These are phyloP conservation scores for Pyricularia pennisetigena DNA, from an alignment of 2,329 filamentous ascomycete genomes.

Conservation along the genomic window DNA sequence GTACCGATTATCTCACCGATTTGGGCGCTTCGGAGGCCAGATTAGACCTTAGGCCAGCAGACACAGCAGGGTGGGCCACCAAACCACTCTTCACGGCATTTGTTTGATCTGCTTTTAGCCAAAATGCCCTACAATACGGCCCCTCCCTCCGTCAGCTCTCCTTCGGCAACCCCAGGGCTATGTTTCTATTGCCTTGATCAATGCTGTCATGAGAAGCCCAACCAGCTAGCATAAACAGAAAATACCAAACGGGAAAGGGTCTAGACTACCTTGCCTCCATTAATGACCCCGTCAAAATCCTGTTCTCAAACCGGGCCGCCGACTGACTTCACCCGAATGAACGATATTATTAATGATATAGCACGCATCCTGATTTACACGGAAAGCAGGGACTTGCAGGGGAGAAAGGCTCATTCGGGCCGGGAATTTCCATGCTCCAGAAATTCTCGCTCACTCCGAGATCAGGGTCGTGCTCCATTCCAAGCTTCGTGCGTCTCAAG, in stretches of 20 bases:
- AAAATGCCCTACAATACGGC: not conserved
- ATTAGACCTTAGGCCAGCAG: not conserved
- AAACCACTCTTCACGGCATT: not conserved
- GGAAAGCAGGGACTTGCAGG: not conserved
- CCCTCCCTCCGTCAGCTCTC: not conserved
- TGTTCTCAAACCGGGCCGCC: not conserved
- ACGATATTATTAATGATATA: not conserved
- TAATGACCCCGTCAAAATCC: not conserved
- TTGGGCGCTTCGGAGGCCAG: not conserved
- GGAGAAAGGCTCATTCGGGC: not conserved
- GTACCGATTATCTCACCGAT: not conserved
- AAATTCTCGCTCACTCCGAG: not conserved
- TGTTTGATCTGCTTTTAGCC: constrained; percentile 1
- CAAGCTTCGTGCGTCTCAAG: not conserved
- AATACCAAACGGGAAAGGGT: not conserved
- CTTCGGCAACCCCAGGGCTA: not conserved
- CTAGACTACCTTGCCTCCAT: not conserved
- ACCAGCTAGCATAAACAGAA: not conserved
- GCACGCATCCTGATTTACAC: not conserved
- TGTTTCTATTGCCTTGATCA: not conserved
- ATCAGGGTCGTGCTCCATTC: not conserved
- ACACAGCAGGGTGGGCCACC: not conserved
- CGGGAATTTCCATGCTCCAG: not conserved
- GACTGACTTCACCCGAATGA: not conserved
- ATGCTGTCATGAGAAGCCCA: not conserved